Evolutionary conservation across 495 filamentous ascomycete species (phyloP).

Genomic region (Penicillium odoratum): DNA sequence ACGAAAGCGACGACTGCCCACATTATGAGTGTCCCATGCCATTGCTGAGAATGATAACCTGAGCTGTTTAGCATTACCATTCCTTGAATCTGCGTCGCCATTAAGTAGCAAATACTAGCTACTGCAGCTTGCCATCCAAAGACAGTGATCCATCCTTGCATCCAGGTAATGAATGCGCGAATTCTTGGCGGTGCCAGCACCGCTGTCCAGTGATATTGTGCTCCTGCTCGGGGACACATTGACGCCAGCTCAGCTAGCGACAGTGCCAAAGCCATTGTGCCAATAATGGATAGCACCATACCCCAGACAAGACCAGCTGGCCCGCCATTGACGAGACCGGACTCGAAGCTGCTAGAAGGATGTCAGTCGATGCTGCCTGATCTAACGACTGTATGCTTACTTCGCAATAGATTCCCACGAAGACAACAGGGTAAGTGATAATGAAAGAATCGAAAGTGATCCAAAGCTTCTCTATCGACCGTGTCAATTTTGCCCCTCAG

Average conservation of each 20-base stretch:
- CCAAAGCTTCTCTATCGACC: slow-evolving; percentile 29
- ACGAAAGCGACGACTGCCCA: slow-evolving; percentile 34
- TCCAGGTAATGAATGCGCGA: slow-evolving; percentile 25
- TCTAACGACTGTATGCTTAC: slow-evolving; percentile 5
- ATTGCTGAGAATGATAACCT: slow-evolving; percentile 37
- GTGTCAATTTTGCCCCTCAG: background rate
- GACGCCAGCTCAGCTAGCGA: slow-evolving; percentile 43
- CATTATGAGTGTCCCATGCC: slow-evolving; percentile 50
- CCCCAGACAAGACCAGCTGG: slow-evolving; percentile 34
- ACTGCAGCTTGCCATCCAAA: slow-evolving; percentile 43
- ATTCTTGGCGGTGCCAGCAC: slow-evolving; percentile 23
- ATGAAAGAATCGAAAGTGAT: slow-evolving; percentile 27
- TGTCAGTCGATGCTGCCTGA: background rate
- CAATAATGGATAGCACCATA: slow-evolving; percentile 26
- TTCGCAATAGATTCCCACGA: slow-evolving; percentile 31
- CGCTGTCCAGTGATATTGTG: slow-evolving; percentile 33
- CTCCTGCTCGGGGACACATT: slow-evolving; percentile 31
- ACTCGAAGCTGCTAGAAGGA: slow-evolving; percentile 12
- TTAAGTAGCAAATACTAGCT: slow-evolving; percentile 35
- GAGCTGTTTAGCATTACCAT: slow-evolving; percentile 44
- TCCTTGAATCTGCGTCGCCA: slow-evolving; percentile 43
- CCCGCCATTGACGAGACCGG: slow-evolving; percentile 30
- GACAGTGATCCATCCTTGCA: slow-evolving; percentile 36
- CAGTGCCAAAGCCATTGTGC: slow-evolving; percentile 24
- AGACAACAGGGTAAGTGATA: slow-evolving; percentile 29